Conservation (phyloP, 768 basidiomycete species). For the Suillus tomentosus region DNA sequence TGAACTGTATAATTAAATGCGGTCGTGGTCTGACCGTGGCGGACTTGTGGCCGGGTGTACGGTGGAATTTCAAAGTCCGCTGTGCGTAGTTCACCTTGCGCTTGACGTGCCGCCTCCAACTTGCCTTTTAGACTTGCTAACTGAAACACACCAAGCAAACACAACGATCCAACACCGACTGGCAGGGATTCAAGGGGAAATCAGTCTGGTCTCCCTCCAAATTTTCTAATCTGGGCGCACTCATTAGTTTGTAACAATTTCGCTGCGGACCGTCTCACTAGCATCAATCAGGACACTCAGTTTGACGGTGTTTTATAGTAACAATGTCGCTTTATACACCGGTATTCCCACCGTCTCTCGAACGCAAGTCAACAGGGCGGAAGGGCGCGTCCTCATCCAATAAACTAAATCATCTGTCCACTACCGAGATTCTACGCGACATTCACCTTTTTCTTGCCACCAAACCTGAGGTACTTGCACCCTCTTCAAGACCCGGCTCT, state of each 20-base stretch:
- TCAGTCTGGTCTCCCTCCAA: neutral
- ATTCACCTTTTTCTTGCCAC: conserved; percentile 35
- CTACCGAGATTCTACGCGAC: conserved; percentile 32
- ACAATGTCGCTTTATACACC: conserved; percentile 38
- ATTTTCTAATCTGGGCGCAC: neutral
- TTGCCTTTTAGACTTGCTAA: neutral
- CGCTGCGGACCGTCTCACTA: too few species aligned
- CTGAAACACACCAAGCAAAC: neutral
- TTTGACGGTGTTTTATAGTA: neutral
- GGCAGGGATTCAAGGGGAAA: neutral
- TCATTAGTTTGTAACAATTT: neutral
- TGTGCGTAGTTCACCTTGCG: neutral
- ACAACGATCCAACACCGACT: neutral
- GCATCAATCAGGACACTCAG: neutral
- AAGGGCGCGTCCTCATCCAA: conserved; percentile 14
- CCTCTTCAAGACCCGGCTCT: conserved; percentile 37
- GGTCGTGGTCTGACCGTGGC: neutral
- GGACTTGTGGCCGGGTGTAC: neutral
- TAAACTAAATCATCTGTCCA: conserved; percentile 11
- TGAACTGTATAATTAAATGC: neutral
- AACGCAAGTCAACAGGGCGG: conserved; percentile 7
- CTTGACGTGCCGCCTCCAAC: neutral
- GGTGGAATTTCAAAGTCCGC: conserved; percentile 3
- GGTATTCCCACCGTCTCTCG: conserved; percentile 30
- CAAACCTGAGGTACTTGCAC: conserved; percentile 34